Base-by-base conservation (phyloP, 306 rosid species). In the Hylodesmum podocarpum region DNA sequence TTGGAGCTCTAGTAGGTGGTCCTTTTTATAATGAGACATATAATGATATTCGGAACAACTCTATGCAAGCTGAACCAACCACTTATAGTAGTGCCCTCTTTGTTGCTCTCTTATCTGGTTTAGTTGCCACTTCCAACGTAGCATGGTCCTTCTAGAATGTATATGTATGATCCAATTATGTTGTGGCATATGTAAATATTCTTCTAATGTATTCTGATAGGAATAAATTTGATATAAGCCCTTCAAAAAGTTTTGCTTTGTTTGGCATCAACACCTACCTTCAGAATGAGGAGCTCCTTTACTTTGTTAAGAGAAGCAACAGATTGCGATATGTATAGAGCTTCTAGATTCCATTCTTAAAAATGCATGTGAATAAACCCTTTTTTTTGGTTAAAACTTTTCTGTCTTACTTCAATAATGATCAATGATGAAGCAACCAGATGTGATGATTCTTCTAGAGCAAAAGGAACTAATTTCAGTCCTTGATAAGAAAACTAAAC, bases 1-100 rank as follows among this genome's bases (percentile, higher is more conserved):
- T 81, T 79, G 90, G 97, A 50, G 96, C 93, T 13, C 79, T 90
- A 41, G 93, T 90, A 12, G 90, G 97, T 18, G 96, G 97, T 1
- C 90, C 93, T 6, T 92, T 70, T 78, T 72, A 67, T 3, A 90
- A 90, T 79, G 91, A 92, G 43, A 89, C 87, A 41, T 90, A 87
- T 12, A 64, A 70, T 29, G 97, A 90, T 81, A 31, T 25, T 11
- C 11, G 93, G 51, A 85, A 85, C 80, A 92, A 90, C 67, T 70
- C 87, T n/a, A 80, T 73, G 90, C 96, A 88, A 63, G 76, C 73
- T 73, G 96, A 90, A 76, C 96, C 93, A 47, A 82, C 73, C 58
- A 87, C 90, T 51, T 92, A 87, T 18, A 85, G 72, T 40, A 78
- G 67, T 82, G 93, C 97, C 6, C 90, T 88, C 18, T 50, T 90